Percentiles rank a stretch among this genome's conserved stretches.
phyloP scores from a whole-genome alignment of 2,329 filamentous ascomycete genomes.

The Aspergillus intermedius region DNA sequence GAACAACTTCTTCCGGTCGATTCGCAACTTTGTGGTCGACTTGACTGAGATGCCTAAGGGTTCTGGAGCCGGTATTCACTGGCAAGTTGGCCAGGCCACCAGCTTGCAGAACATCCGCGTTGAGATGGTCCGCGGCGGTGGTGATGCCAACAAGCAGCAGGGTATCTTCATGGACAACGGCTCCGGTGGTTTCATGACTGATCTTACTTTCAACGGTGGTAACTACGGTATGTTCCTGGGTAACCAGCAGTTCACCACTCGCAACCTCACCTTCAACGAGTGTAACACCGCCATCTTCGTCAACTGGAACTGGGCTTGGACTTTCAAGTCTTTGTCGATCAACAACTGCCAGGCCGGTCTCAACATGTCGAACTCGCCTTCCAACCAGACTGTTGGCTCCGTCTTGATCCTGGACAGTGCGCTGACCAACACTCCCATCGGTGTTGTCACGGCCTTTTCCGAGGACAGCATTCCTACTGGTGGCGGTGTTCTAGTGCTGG shows the following conservation, averaged over 20 bases:
- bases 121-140: constrained; percentile 65
- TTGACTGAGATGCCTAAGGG: constrained; percentile 57
- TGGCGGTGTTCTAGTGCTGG: constrained; percentile 75
- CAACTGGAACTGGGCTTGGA: constrained; percentile 91
- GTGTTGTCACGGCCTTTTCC: constrained; percentile 69
- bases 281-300: constrained; percentile 79
- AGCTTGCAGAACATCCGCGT: constrained; percentile 75
- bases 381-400: constrained; percentile 73
- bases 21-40: constrained; percentile 78
- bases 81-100: constrained; percentile 79
- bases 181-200: constrained; percentile 75
- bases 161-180: constrained; percentile 83
- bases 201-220: constrained; percentile 78
- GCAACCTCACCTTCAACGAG: constrained; percentile 74
- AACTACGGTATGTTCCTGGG: constrained; percentile 72
- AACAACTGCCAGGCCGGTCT: constrained; percentile 69
- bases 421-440: constrained; percentile 68
- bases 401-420: constrained; percentile 75
- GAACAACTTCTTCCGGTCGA: constrained; percentile 74
- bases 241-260: constrained; percentile 80
- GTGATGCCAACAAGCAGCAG: constrained; percentile 60
- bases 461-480: constrained; percentile 55
- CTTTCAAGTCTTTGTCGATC: constrained; percentile 68
- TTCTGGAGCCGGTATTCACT: constrained; percentile 67
- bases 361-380: constrained; percentile 64